phyloP scores from a whole-genome alignment of 164 flowering plant species.

The Vitis cinerea region DNA sequence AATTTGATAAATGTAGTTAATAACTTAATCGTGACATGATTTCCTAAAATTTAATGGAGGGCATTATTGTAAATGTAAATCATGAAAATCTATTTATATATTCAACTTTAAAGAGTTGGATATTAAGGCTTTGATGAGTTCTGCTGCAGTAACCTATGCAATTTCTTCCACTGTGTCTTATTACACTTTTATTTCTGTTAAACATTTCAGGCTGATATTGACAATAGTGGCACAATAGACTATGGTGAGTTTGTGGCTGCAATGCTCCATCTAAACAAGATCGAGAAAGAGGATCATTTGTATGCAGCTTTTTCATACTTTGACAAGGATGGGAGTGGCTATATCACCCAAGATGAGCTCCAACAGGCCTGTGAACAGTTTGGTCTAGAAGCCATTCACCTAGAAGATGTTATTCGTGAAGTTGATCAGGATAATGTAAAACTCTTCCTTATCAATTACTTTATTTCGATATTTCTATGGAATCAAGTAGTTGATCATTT shows the following conservation, averaged over 20 bases:
- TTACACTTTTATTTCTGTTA: not conserved
- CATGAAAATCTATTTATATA: too few relatives aligned
- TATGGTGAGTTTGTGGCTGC: constrained; percentile 72
- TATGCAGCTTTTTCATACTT: constrained; percentile 72
- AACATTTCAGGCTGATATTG: constrained; percentile 55
- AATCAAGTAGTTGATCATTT: not conserved
- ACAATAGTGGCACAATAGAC: constrained; percentile 73
- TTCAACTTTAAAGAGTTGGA: not conserved
- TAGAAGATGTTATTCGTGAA: constrained; percentile 69
- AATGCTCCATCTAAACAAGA: constrained; percentile 64
- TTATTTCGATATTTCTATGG: not conserved
- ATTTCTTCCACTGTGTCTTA: not conserved
- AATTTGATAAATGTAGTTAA: too few relatives aligned
- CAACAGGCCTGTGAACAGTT: constrained; percentile 68
- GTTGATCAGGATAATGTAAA: constrained; percentile 74
- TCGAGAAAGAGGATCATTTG: constrained; percentile 66
- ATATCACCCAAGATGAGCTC: constrained; percentile 74
- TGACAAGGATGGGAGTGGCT: constrained; percentile 81
- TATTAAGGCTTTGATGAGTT: not conserved
- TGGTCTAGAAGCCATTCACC: constrained; percentile 43
- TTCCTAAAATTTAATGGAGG: too few relatives aligned
- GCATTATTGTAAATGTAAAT: too few relatives aligned
- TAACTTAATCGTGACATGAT: too few relatives aligned
- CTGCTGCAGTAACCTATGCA: not conserved
- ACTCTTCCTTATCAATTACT: not conserved